Percentiles rank a stretch among this genome's conserved stretches.
These are phyloP conservation scores for Helenozyma rhizophorensis DNA, from an alignment of 805 yeast species.

Conservation along the genomic window DNA sequence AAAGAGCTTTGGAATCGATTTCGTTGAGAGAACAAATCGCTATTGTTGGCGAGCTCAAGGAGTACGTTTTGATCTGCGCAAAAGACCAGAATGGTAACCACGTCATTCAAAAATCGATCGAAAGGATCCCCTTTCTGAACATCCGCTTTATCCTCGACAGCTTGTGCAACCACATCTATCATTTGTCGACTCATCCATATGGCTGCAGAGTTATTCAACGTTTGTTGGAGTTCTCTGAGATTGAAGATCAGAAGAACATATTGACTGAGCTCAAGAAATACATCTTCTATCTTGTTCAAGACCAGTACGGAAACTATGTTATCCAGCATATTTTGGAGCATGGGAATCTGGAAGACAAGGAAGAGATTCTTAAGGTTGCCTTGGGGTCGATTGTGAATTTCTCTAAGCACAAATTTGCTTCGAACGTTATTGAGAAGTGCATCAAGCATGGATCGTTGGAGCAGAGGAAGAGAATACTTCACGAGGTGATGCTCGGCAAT, in stretches of 20 bases:
- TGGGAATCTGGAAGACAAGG: slow-evolving; percentile 62
- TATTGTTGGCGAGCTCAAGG: slow-evolving; percentile 67
- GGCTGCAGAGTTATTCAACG: slow-evolving; percentile 98
- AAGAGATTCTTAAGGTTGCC: slow-evolving; percentile 62
- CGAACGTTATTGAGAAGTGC: slow-evolving; percentile 95
- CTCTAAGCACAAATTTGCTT: slow-evolving; percentile 96
- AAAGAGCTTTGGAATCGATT: slow-evolving; percentile 80
- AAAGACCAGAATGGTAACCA: slow-evolving; percentile 98
- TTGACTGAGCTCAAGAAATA: slow-evolving; percentile 68
- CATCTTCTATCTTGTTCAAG: slow-evolving; percentile 77
- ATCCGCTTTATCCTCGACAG: slow-evolving; percentile 72
- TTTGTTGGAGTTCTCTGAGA: slow-evolving; percentile 71
- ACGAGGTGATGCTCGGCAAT: slow-evolving; percentile 56
- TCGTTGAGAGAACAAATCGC: slow-evolving; percentile 58
- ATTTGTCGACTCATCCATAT: slow-evolving; percentile 89
- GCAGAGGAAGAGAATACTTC: slow-evolving; percentile 61
- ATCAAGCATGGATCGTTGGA: slow-evolving; percentile 63
- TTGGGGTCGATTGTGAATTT: slow-evolving; percentile 68
- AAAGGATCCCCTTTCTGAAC: slow-evolving; percentile 67
- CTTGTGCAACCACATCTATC: slow-evolving; percentile 68
- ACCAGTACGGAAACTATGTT: slow-evolving; percentile 96
- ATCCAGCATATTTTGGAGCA: slow-evolving; percentile 91
- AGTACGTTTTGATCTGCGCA: slow-evolving; percentile 52
- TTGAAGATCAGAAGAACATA: slow-evolving; percentile 61
- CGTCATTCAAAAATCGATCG: slow-evolving; percentile 93